phyloP scores from a whole-genome alignment of 2,329 filamentous ascomycete species.

The Sporothrix dimorphospora region DNA sequence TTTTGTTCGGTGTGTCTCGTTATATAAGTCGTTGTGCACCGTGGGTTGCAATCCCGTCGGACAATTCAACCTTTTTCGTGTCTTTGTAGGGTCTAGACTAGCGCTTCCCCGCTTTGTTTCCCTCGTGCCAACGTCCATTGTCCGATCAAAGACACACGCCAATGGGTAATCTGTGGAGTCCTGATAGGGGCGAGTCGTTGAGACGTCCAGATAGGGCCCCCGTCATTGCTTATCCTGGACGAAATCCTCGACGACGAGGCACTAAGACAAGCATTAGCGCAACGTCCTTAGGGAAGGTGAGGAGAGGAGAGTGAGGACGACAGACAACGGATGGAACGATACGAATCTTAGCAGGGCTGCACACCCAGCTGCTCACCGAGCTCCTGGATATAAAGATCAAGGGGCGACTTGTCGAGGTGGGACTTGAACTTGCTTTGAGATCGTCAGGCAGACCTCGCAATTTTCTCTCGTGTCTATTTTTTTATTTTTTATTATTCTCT shows the following conservation, averaged over 20 bases:
- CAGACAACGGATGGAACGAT: background rate
- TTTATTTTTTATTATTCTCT: background rate
- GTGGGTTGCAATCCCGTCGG: background rate
- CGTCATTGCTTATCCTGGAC: background rate
- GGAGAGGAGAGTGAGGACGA: background rate
- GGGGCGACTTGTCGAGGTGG: background rate
- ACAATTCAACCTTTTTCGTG: no score
- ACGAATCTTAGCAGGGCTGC: background rate
- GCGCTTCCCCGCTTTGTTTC: background rate
- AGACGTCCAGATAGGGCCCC: background rate
- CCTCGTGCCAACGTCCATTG: background rate
- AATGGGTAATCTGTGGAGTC: slow-evolving; percentile 9
- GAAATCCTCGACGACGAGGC: background rate
- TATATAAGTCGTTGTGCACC: slow-evolving; percentile 5
- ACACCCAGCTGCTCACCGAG: background rate
- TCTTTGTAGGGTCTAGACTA: background rate
- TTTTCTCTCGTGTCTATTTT: background rate
- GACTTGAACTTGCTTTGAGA: background rate
- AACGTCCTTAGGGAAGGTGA: background rate
- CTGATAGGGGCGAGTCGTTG: slow-evolving; percentile 1
- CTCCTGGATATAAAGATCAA: slow-evolving; percentile 13
- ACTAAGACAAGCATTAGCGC: background rate
- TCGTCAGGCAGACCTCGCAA: background rate
- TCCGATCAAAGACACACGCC: background rate
- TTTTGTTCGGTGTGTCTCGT: background rate